Evolutionary conservation across 306 rosid genomes (phyloP).

Genomic region (Gastrolobium bilobum): DNA sequence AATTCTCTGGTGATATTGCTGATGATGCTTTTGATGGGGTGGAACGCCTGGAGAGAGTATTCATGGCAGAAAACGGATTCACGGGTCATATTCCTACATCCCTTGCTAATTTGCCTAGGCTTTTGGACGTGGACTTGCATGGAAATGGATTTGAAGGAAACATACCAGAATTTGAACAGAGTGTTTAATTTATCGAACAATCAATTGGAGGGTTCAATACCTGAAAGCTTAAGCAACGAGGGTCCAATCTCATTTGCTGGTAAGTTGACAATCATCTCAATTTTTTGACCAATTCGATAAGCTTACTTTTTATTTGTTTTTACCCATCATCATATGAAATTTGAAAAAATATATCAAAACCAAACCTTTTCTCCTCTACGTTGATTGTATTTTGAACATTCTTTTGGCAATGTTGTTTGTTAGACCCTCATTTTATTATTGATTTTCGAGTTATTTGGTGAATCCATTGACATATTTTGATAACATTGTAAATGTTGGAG

Average conservation of each 20-base stretch:
- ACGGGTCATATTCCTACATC: conserved; percentile 72
- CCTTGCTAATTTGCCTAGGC: conserved; percentile 61
- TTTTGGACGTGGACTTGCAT: conserved; percentile 67
- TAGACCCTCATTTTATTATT: background rate
- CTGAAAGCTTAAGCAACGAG: conserved; percentile 44
- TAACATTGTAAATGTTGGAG: background rate
- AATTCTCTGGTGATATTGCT: conserved; percentile 64
- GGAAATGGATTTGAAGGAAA: conserved; percentile 68
- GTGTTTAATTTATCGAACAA: conserved; percentile 65
- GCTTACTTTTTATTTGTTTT: conserved; percentile 16
- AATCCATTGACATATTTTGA: background rate
- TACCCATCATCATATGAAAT: background rate
- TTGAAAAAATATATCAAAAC: background rate
- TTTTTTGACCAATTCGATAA: background rate
- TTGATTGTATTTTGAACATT: background rate
- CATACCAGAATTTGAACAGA: conserved; percentile 63
- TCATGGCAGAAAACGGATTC: conserved; percentile 66
- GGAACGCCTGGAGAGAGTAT: conserved; percentile 57
- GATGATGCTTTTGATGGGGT: conserved; percentile 70
- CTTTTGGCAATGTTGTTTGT: background rate
- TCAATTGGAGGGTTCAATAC: conserved; percentile 68
- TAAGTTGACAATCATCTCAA: conserved; percentile 35
- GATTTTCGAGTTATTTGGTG: background rate
- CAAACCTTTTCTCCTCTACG: background rate
- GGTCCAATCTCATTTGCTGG: conserved; percentile 58